Conservation (phyloP, 345 rosid genomes). For the Xanthoceras sorbifolium region DNA sequence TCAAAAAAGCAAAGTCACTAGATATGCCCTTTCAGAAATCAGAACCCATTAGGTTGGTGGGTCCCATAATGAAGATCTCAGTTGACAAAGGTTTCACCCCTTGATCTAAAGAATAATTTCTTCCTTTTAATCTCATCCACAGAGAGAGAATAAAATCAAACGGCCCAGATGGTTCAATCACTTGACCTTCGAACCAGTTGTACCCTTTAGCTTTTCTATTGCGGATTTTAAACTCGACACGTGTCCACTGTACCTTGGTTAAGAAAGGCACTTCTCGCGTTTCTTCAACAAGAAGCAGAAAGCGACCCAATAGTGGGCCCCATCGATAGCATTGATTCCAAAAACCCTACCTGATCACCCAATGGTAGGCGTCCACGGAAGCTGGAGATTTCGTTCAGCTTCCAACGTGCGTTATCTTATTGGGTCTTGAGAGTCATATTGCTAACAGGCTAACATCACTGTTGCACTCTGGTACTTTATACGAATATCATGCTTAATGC, state of each 20-base stretch:
- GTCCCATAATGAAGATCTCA: conserved; percentile 6
- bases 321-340: neutral
- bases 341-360: neutral
- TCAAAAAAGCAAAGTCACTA: neutral
- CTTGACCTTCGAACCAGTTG: conserved; percentile 11
- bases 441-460: neutral
- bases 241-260: neutral
- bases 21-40: neutral
- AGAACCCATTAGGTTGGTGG: neutral
- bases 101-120: conserved; percentile 28
- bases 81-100: too few species aligned
- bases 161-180: conserved; percentile 25
- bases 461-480: too few species aligned
- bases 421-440: neutral
- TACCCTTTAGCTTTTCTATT: neutral
- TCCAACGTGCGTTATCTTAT: too few species aligned
- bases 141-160: conserved; percentile 31
- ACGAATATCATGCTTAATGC: too few species aligned
- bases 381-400: neutral
- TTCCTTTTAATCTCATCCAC: conserved; percentile 10
- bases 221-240: neutral
- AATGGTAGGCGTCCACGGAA: neutral
- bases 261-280: neutral
- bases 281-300: neutral
- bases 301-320: neutral